These are phyloP conservation scores for Floccularia luteovirens DNA, from an alignment of 768 basidiomycete species.

Conservation along the genomic window DNA sequence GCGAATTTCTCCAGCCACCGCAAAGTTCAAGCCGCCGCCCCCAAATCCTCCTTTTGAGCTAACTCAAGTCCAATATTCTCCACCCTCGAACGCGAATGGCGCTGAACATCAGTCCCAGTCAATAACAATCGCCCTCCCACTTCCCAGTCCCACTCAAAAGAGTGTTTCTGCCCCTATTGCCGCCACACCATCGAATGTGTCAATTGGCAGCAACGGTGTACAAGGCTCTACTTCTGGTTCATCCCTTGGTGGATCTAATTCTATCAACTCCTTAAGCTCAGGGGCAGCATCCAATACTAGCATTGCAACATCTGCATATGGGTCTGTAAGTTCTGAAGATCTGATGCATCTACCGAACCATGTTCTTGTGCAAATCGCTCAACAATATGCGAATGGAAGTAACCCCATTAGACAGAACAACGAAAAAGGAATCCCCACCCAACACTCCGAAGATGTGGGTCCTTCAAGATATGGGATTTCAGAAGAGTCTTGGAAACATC, in stretches of 20 bases:
- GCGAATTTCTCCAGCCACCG: slow-evolving; percentile 87
- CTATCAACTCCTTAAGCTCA: slow-evolving; percentile 45
- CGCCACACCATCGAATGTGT: slow-evolving; percentile 28
- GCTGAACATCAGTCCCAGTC: slow-evolving; percentile 27
- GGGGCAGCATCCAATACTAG: slow-evolving; percentile 42
- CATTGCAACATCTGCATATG: slow-evolving; percentile 41
- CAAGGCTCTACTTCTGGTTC: slow-evolving; percentile 37
- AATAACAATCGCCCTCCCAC: slow-evolving; percentile 41
- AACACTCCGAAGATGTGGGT: not conserved
- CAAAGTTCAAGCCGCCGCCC: slow-evolving; percentile 69
- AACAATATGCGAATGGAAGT: slow-evolving; percentile 33
- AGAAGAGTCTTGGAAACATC: slow-evolving; percentile 81
- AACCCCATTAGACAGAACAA: slow-evolving; percentile 15
- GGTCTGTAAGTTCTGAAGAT: slow-evolving; percentile 45
- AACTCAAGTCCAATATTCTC: slow-evolving; percentile 38
- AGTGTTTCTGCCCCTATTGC: slow-evolving; percentile 72
- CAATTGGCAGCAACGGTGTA: slow-evolving; percentile 26
- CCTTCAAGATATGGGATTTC: slow-evolving; percentile 47
- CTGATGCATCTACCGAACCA: slow-evolving; percentile 39
- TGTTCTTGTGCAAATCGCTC: slow-evolving; percentile 39
- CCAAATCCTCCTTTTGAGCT: slow-evolving; percentile 31
- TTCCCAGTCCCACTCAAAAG: slow-evolving; percentile 40
- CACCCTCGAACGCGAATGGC: slow-evolving; percentile 14
- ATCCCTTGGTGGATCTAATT: slow-evolving; percentile 43
- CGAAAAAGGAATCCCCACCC: not conserved